Percentiles rank a stretch among this genome's conserved stretches.
Conservation (phyloP, 257 asterid genomes). For the Petunia axillaris region DNA sequence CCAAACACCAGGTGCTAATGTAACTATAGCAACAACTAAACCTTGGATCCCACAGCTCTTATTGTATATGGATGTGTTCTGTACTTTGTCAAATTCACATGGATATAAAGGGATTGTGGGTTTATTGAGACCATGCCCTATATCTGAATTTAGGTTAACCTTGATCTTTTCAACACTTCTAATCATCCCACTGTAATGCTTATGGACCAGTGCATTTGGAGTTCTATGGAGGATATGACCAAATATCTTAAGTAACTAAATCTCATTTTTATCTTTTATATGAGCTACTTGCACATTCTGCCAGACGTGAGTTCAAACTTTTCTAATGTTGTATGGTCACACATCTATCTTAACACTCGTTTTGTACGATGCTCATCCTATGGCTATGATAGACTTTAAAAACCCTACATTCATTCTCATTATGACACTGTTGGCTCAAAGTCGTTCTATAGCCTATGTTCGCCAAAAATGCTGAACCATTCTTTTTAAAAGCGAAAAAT, state of each 20-base stretch:
- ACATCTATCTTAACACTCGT: neutral
- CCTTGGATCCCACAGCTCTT: neutral
- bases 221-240: neutral
- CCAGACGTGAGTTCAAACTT: neutral
- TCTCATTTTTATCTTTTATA: too few species aligned
- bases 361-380: conserved; percentile 1
- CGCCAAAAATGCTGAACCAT: neutral
- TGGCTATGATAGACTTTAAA: neutral
- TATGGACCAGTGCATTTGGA: neutral
- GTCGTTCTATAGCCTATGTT: neutral
- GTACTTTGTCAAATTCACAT: neutral
- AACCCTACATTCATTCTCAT: neutral
- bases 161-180: neutral
- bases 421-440: neutral
- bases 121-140: neutral
- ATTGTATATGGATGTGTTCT: neutral
- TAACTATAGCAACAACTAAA: conserved; percentile 12
- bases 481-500: too few species aligned
- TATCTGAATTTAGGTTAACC: neutral
- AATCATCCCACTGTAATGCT: neutral
- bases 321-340: neutral
- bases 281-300: neutral
- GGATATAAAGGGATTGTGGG: conserved; percentile 3
- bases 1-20: neutral
- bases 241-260: neutral